These are phyloP conservation scores for Aspergillus kassunensis DNA, from an alignment of 495 filamentous ascomycete species.

Conservation along the genomic window DNA sequence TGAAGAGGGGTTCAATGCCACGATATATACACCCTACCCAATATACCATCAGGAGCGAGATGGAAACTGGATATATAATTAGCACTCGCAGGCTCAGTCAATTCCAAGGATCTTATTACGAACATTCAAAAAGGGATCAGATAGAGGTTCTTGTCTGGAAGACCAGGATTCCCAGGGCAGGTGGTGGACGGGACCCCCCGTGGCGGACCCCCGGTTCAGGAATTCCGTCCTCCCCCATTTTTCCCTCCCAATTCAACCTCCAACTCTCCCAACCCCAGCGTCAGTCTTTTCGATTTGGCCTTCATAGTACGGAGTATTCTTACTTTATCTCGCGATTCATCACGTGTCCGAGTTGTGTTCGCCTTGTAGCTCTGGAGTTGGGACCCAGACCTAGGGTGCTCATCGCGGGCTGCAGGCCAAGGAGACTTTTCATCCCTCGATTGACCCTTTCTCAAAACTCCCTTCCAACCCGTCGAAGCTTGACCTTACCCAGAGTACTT, in stretches of 20 bases:
- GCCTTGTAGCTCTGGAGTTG: conserved; percentile 26
- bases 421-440: conserved; percentile 21
- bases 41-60: too few species aligned
- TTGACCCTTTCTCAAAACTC: neutral
- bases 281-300: neutral
- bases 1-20: too few species aligned
- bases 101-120: too few species aligned
- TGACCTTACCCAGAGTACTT: conserved; percentile 1
- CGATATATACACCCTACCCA: too few species aligned
- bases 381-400: conserved; percentile 28
- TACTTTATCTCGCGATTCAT: conserved; percentile 35
- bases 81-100: too few species aligned
- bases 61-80: too few species aligned
- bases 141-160: too few species aligned
- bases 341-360: conserved; percentile 17
- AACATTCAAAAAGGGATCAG: too few species aligned
- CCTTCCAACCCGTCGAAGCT: conserved; percentile 6
- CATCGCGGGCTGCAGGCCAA: conserved; percentile 28
- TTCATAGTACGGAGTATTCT: conserved; percentile 19
- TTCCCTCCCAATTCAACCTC: neutral
- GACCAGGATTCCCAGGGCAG: too few species aligned
- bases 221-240: neutral
- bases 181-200: neutral
- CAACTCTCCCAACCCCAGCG: neutral
- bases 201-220: neutral